A percentile compares a stretch with the other conserved stretches of the same genome.
These are phyloP conservation scores for Wolfiporia cocos DNA, from an alignment of 1,284 basidiomycete genomes.

Conservation along the genomic window DNA sequence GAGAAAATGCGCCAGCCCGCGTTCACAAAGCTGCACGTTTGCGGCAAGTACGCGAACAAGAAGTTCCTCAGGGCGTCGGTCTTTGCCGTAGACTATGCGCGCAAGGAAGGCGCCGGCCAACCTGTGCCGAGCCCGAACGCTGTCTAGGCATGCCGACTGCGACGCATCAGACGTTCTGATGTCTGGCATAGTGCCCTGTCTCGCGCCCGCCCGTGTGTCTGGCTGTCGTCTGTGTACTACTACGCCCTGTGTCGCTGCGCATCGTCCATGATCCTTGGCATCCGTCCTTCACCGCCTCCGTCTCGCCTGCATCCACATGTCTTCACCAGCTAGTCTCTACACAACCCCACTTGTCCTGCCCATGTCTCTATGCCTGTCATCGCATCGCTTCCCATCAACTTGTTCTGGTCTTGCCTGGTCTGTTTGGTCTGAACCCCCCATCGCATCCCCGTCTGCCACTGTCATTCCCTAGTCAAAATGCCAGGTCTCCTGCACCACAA, in stretches of 20 bases:
- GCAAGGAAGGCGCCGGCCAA: slow-evolving; percentile 22
- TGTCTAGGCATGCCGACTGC: too few relatives aligned
- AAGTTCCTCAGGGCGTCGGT: slow-evolving; percentile 89
- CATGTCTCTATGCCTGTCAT: slow-evolving; percentile 24
- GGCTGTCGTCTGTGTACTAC: too few relatives aligned
- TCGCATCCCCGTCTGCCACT: too few relatives aligned
- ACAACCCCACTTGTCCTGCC: slow-evolving; percentile 17
- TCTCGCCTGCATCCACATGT: slow-evolving; percentile 20
- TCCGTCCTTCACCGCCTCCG: slow-evolving; percentile 15
- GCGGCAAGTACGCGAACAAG: slow-evolving; percentile 96
- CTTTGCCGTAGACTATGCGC: slow-evolving; percentile 69
- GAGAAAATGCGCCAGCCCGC: slow-evolving; percentile 80
- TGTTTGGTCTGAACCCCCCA: slow-evolving; percentile 7
- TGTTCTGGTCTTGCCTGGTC: too few relatives aligned
- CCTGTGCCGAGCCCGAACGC: too few relatives aligned
- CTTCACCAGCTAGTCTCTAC: slow-evolving; percentile 23
- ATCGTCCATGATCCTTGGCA: slow-evolving; percentile 16
- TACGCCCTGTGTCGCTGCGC: slow-evolving; percentile 4
- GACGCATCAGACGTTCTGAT: too few relatives aligned
- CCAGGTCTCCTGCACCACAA: too few relatives aligned
- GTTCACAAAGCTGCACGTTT: slow-evolving; percentile 86
- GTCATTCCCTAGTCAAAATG: too few relatives aligned
- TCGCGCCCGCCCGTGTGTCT: too few relatives aligned
- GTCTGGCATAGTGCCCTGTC: too few relatives aligned
- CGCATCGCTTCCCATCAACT: slow-evolving; percentile 16